These are phyloP conservation scores for Fusarium buharicum DNA, from an alignment of 2,329 filamentous ascomycete genomes.

Conservation along the genomic window DNA sequence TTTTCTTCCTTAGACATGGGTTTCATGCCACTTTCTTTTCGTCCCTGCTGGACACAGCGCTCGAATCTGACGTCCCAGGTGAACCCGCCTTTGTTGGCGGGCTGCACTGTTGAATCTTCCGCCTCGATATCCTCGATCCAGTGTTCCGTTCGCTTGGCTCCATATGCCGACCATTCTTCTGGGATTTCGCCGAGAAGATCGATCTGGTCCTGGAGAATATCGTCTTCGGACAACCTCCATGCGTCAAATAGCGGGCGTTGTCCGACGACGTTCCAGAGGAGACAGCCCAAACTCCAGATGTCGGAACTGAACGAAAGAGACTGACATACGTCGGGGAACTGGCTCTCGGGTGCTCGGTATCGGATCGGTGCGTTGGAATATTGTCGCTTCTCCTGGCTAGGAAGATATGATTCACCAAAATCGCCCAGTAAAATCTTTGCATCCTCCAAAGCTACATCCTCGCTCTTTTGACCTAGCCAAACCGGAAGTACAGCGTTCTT, in stretches of 20 bases:
- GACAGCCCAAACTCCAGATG: conserved; percentile 39
- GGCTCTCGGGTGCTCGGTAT: conserved; percentile 34
- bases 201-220: conserved; percentile 34
- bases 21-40: conserved; percentile 31
- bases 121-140: conserved; percentile 27
- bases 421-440: conserved; percentile 37
- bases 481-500: conserved; percentile 34
- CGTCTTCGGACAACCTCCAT: conserved; percentile 32
- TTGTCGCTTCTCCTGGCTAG: conserved; percentile 23
- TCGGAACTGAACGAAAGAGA: conserved; percentile 37
- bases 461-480: conserved; percentile 37
- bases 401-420: conserved; percentile 38
- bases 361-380: conserved; percentile 38
- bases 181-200: conserved; percentile 38
- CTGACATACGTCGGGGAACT: conserved; percentile 33
- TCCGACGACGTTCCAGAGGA: conserved; percentile 37
- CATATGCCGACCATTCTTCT: conserved; percentile 33
- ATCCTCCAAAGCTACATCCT: conserved; percentile 29
- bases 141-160: conserved; percentile 23
- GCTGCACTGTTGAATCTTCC: conserved; percentile 8
- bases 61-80: conserved; percentile 34
- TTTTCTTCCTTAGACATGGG: conserved; percentile 32
- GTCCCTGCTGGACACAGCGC: conserved; percentile 32
- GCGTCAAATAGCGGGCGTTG: conserved; percentile 39
- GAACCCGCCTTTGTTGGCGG: not conserved